Conservation (phyloP, 352 stramenopile genomes). For the Pythium folliculosum region DNA sequence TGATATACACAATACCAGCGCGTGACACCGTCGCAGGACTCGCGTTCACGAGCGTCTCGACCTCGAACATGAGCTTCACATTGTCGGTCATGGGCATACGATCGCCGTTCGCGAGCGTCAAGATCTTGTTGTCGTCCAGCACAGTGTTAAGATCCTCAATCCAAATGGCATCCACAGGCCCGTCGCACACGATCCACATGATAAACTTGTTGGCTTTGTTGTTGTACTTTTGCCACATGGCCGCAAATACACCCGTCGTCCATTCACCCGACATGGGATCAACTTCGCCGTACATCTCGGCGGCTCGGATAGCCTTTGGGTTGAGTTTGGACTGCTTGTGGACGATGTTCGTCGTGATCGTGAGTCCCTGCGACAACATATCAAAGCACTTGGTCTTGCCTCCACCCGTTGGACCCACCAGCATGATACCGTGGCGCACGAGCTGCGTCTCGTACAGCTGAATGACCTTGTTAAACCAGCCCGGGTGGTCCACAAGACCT, state of each 20-base stretch:
- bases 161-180: slow-evolving; percentile 98
- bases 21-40: slow-evolving; percentile 96
- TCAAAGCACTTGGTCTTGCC: slow-evolving; percentile 98
- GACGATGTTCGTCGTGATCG: slow-evolving; percentile 89
- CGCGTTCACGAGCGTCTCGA: slow-evolving; percentile 97
- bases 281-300: slow-evolving; percentile 99
- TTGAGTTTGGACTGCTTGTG: slow-evolving; percentile 98
- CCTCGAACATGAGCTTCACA: slow-evolving; percentile 97
- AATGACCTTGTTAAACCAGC: slow-evolving; percentile 96
- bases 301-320: slow-evolving; percentile 96
- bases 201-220: slow-evolving; percentile 98
- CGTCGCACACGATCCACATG: slow-evolving; percentile 98
- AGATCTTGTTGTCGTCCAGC: slow-evolving; percentile 97
- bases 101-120: slow-evolving; percentile 97
- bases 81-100: slow-evolving; percentile 98
- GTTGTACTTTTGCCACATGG: slow-evolving; percentile 99
- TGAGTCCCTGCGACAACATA: slow-evolving; percentile 93
- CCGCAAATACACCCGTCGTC: slow-evolving; percentile 97
- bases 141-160: slow-evolving; percentile 99
- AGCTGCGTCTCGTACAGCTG: slow-evolving; percentile 98
- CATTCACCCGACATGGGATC: slow-evolving; percentile 96
- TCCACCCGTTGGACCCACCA: slow-evolving; percentile 96
- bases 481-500: slow-evolving; percentile 84
- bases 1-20: slow-evolving; percentile 98
- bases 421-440: slow-evolving; percentile 98